Evolutionary conservation across 2,329 filamentous ascomycete genomes (phyloP), one percentile per base, ranked within the genome.

Genomic region (Hypoxylon sp.): DNA sequence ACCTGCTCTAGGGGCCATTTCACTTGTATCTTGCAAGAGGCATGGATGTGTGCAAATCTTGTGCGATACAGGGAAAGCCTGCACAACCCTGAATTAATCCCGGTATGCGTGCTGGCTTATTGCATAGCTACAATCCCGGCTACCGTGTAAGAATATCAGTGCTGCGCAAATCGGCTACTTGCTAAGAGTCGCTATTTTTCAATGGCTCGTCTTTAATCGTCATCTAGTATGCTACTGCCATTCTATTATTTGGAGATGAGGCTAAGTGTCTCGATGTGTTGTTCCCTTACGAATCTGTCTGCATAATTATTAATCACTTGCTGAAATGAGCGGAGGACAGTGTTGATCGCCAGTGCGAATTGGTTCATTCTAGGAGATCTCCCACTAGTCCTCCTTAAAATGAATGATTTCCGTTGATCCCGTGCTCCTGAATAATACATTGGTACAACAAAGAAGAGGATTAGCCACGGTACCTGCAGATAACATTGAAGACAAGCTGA

Each of bases 391-490:
- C 15, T 53, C 37, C 53, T 68, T 44, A 48, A 66, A 59, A 69
- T 53, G 54, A 66, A 62, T 39, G 62, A 62, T 65, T 54, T 59
- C 61, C 65, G 68, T 42, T 50, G 53, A 46, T 61, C 56, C 66
- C 56, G 62, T 21, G 59, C 59, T 59, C 58, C 62, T 62, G 58
- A 59, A 60, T 56, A 59, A 62, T 39, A 57, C 39, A 42, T 57
- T 31, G 24, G 51, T 58, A 50, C 32, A 42, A 42, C 31, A 13
- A 35, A 35, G 46, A 27, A 13, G 29, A 60, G 24, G 6, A 42
- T 29, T 42, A 39, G 57, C 60, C 42, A 60, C 53, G 59, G 68
- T 70, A 65, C 68, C 58, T 67, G 59, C 58, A 63, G 62, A 58
- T 27, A 59, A 15, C 21, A 27, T 27, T 27, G 24, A 62, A 62